These are phyloP conservation scores for Cylindrotheca fusiformis DNA, from an alignment of 108 stramenopile species.

Conservation along the genomic window DNA sequence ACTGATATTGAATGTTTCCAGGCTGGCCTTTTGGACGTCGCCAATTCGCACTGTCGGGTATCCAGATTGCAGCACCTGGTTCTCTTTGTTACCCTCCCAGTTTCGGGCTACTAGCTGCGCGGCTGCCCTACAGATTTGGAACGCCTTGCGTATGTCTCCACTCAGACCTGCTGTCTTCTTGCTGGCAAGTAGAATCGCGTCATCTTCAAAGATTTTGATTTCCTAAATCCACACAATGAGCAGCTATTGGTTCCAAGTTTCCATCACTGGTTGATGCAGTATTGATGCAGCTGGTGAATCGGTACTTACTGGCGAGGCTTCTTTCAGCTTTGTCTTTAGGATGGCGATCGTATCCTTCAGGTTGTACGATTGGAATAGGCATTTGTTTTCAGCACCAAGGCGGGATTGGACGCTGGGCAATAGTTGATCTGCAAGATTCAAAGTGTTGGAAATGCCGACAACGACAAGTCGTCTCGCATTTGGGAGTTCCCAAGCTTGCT, in stretches of 20 bases:
- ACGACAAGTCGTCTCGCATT: conserved; percentile 60
- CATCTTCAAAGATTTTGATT: conserved; percentile 52
- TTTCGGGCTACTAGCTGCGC: conserved; percentile 65
- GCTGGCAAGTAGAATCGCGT: conserved; percentile 86
- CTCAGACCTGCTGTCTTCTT: conserved; percentile 83
- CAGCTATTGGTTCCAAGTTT: neutral
- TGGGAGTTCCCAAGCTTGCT: conserved; percentile 24
- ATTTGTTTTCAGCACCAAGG: conserved; percentile 56
- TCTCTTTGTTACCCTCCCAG: conserved; percentile 14
- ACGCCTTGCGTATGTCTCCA: conserved; percentile 93
- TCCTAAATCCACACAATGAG: neutral
- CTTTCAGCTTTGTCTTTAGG: conserved; percentile 59
- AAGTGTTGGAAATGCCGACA: conserved; percentile 97
- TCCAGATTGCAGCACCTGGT: neutral
- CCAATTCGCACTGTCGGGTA: conserved; percentile 50
- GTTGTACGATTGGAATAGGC: conserved; percentile 63
- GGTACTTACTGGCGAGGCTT: conserved; percentile 39
- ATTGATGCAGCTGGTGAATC: neutral
- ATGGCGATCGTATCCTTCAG: conserved; percentile 52
- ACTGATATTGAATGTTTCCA: conserved; percentile 49
- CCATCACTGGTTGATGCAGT: neutral
- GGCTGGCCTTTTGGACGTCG: conserved; percentile 64
- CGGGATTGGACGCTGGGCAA: conserved; percentile 79
- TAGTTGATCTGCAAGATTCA: conserved; percentile 93
- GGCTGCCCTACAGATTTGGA: conserved; percentile 88